Conservation (phyloP, 2,329 filamentous ascomycete genomes). For the Sarocladium strictum region DNA sequence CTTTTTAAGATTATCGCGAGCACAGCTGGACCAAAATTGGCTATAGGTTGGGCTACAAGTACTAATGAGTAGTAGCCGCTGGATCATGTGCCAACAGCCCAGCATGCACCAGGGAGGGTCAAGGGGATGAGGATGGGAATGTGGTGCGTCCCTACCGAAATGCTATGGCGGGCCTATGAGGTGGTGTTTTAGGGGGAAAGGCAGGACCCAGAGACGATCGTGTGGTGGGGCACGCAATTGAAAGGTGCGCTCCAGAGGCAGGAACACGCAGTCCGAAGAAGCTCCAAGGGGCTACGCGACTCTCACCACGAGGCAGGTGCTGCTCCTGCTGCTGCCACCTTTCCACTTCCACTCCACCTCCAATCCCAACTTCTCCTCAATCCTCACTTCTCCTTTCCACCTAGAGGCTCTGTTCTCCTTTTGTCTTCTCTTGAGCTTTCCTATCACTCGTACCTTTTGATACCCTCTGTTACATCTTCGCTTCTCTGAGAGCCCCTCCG, state of each 20-base stretch:
- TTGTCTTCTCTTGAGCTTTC: neutral
- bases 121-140: neutral
- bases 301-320: neutral
- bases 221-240: neutral
- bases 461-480: neutral
- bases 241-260: neutral
- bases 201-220: neutral
- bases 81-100: no score
- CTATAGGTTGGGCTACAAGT: neutral
- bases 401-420: neutral
- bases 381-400: neutral
- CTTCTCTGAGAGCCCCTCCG: neutral
- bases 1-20: neutral
- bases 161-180: neutral
- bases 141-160: neutral
- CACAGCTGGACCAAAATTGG: neutral
- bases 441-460: neutral
- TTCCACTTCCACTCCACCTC: constrained; percentile 8
- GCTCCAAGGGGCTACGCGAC: neutral
- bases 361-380: neutral
- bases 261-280: neutral
- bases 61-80: neutral
- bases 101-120: neutral
- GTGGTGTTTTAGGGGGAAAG: neutral
- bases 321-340: constrained; percentile 1